Percentiles rank a stretch among this genome's conserved stretches.
Evolutionary conservation across 2,329 filamentous ascomycete species (phyloP).

Genomic region (Simplicillium sp.): DNA sequence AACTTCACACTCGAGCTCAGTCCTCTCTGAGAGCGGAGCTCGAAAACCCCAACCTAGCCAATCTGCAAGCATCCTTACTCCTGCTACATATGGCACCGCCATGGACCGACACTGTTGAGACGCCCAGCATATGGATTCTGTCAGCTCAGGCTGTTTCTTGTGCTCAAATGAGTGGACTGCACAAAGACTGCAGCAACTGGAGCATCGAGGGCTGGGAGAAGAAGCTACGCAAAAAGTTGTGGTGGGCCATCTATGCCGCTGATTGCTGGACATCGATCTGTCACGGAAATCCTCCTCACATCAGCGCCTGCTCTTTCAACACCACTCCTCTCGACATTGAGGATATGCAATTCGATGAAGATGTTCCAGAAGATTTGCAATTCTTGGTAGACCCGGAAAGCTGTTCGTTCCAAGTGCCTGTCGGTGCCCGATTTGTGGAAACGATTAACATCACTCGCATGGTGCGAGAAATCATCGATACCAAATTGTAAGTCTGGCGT

Average conservation of each 20-base stretch:
- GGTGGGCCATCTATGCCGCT: conserved; percentile 32
- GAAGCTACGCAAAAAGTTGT: conserved; percentile 30
- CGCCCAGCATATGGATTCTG: conserved; percentile 32
- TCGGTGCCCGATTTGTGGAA: conserved; percentile 27
- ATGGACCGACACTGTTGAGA: conserved; percentile 34
- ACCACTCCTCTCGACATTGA: conserved; percentile 28
- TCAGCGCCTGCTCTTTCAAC: conserved; percentile 27
- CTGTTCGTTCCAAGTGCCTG: conserved; percentile 20
- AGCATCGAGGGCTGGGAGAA: conserved; percentile 32
- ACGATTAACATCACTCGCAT: conserved; percentile 19
- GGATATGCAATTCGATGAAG: conserved; percentile 31
- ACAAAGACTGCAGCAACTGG: conserved; percentile 32
- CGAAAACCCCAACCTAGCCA: conserved; percentile 34
- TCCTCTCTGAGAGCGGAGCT: conserved; percentile 32
- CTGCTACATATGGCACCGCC: conserved; percentile 34
- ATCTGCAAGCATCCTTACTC: conserved; percentile 35
- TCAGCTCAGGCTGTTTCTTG: conserved; percentile 31
- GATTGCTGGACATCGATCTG: conserved; percentile 36
- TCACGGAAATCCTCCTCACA: conserved; percentile 36
- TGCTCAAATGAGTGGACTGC: conserved; percentile 35
- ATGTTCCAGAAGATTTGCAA: conserved; percentile 23
- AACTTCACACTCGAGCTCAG: conserved; percentile 30
- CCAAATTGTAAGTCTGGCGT: conserved; percentile 19
- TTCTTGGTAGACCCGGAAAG: conserved; percentile 24
- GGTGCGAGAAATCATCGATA: conserved; percentile 22